phyloP scores from a whole-genome alignment of 805 yeast genomes.

The Ogataea pini region DNA sequence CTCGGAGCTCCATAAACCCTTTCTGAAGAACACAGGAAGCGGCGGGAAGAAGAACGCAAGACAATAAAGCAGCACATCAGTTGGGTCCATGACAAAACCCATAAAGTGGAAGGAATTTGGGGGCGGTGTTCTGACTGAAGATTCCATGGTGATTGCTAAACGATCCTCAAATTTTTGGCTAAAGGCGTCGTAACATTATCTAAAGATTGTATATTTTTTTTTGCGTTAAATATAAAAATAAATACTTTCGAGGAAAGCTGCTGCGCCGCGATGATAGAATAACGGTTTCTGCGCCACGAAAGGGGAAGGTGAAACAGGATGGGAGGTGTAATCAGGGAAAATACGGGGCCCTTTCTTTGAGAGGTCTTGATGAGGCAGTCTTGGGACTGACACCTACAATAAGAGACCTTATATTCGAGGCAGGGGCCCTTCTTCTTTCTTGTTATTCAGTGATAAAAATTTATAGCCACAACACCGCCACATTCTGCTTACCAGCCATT shows the following conservation, averaged over 20 bases:
- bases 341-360: too few species aligned
- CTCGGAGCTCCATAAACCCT: constrained; percentile 61
- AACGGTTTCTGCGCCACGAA: not conserved
- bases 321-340: too few species aligned
- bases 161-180: not conserved
- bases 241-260: not conserved
- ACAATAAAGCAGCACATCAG: constrained; percentile 59
- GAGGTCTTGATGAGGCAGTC: too few species aligned
- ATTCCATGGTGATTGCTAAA: constrained; percentile 1
- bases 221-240: not conserved
- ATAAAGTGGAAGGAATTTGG: constrained; percentile 19
- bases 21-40: constrained; percentile 64
- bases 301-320: too few species aligned
- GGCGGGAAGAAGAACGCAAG: constrained; percentile 73
- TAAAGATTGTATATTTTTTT: not conserved
- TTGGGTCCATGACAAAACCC: constrained; percentile 23
- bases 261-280: not conserved
- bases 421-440: too few species aligned
- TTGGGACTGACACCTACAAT: too few species aligned
- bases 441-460: too few species aligned
- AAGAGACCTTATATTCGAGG: too few species aligned
- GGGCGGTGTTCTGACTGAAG: constrained; percentile 11
- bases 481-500: not conserved
- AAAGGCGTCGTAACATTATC: not conserved
- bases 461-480: not conserved